These are phyloP conservation scores for Hippophae gyantsensis DNA, from an alignment of 306 rosid species.

Conservation along the genomic window DNA sequence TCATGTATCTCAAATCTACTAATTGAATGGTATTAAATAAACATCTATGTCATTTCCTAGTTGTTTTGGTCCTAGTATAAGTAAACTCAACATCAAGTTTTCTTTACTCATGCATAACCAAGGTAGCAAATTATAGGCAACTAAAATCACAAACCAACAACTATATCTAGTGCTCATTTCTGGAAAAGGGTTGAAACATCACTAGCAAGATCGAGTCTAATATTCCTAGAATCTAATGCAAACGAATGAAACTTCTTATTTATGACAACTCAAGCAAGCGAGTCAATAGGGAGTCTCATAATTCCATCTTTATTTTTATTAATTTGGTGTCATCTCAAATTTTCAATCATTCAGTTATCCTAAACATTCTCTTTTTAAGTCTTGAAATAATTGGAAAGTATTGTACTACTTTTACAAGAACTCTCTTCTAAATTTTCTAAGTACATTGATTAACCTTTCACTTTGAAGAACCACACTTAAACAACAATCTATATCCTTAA, in stretches of 20 bases:
- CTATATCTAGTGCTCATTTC: constrained; percentile 2
- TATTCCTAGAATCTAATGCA: not conserved
- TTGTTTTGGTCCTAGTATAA: not conserved
- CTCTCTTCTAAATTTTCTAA: not conserved
- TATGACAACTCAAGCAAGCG: not conserved
- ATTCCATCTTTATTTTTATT: too few relatives aligned
- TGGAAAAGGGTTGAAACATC: not conserved
- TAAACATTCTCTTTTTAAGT: too few relatives aligned
- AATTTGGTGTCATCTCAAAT: too few relatives aligned
- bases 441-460: constrained; percentile 1
- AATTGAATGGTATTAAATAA: not conserved
- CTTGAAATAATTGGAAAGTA: too few relatives aligned
- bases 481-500: not conserved
- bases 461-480: not conserved
- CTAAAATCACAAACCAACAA: not conserved
- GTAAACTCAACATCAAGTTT: not conserved
- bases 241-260: not conserved
- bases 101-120: not conserved
- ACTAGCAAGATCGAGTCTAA: not conserved
- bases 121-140: not conserved
- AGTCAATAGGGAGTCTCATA: too few relatives aligned
- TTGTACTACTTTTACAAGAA: not conserved
- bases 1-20: not conserved
- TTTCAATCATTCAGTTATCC: too few relatives aligned
- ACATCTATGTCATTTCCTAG: not conserved